These are phyloP conservation scores for Davidsoniella neocaledoniae DNA, from an alignment of 2,329 filamentous ascomycete species.

Conservation along the genomic window DNA sequence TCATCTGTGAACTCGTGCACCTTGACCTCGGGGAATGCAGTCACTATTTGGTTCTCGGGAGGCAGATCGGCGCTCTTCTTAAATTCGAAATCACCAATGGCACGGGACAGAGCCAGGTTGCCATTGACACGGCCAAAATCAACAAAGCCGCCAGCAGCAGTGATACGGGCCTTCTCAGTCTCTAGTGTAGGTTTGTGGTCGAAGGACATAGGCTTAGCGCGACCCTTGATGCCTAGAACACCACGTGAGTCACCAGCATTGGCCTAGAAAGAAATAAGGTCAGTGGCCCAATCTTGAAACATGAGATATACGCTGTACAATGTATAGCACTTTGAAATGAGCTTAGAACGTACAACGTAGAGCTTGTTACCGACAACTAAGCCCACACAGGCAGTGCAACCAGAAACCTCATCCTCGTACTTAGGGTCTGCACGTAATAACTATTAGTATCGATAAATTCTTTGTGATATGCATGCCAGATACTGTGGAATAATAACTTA, in stretches of 20 bases:
- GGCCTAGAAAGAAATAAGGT: constrained; percentile 40
- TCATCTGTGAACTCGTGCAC: constrained; percentile 80
- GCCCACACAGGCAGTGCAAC: constrained; percentile 87
- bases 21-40: constrained; percentile 86
- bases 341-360: constrained; percentile 61
- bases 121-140: constrained; percentile 98
- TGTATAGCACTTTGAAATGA: background rate
- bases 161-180: constrained; percentile 91
- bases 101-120: constrained; percentile 88
- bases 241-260: constrained; percentile 94
- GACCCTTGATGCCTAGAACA: constrained; percentile 88
- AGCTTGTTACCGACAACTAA: constrained; percentile 84
- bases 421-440: constrained; percentile 52
- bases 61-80: constrained; percentile 96
- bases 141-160: constrained; percentile 88
- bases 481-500: constrained; percentile 26
- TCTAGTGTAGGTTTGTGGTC: constrained; percentile 99
- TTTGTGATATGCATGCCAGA: background rate
- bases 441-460: background rate
- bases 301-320: background rate
- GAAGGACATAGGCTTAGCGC: constrained; percentile 94
- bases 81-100: constrained; percentile 98
- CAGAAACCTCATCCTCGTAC: constrained; percentile 95
- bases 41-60: constrained; percentile 97
- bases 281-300: background rate